Conservation (phyloP, 73 alveolate species). For the Tetrahymena malaccensis region DNA sequence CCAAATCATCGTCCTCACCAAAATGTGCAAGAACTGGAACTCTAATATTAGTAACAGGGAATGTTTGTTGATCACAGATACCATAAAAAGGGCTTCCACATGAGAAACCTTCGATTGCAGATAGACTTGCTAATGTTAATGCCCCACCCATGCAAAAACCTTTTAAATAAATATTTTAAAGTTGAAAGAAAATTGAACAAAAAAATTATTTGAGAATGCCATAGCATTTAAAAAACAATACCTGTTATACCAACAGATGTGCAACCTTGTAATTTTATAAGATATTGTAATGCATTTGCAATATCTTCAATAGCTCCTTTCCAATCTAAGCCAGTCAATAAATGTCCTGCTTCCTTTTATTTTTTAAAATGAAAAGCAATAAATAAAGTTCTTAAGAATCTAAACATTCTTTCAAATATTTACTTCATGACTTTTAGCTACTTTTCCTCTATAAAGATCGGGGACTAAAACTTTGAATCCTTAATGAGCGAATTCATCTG, state of each 20-base stretch:
- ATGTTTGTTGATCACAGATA: not conserved
- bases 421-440: constrained; percentile 27
- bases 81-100: constrained; percentile 44
- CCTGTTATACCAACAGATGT: not conserved
- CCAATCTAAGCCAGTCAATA: constrained; percentile 35
- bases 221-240: not conserved
- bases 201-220: too few relatives aligned
- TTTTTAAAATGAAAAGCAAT: not conserved
- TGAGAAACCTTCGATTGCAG: not conserved
- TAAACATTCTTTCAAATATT: not conserved
- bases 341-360: constrained; percentile 41
- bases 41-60: not conserved
- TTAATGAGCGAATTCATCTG: constrained; percentile 17
- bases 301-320: constrained; percentile 42
- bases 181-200: too few relatives aligned
- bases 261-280: not conserved
- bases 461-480: constrained; percentile 35
- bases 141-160: constrained; percentile 49
- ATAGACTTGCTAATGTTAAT: constrained; percentile 9
- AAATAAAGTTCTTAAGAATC: not conserved
- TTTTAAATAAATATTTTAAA: not conserved
- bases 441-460: constrained; percentile 41
- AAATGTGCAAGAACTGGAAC: constrained; percentile 31
- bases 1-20: constrained; percentile 17
- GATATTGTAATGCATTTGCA: constrained; percentile 9